These are phyloP conservation scores for Sideroxylon spinosum DNA, from an alignment of 179 eudicot genomes.

Conservation along the genomic window DNA sequence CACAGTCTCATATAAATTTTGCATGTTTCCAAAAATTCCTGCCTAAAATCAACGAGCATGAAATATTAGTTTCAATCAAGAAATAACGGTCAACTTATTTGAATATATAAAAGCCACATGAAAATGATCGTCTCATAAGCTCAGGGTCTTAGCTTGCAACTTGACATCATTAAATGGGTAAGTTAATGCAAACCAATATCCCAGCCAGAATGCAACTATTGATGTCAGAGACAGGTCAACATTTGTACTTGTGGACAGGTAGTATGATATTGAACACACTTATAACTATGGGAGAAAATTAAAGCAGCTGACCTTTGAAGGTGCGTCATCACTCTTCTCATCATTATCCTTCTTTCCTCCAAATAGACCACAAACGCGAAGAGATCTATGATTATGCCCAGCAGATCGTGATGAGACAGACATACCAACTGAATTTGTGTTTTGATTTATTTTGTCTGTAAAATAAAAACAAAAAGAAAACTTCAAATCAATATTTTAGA, in stretches of 20 bases:
- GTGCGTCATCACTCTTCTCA: slow-evolving; percentile 50
- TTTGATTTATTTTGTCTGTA: slow-evolving; percentile 19
- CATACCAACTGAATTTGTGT: slow-evolving; percentile 18
- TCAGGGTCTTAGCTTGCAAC: background rate
- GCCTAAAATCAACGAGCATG: slow-evolving; percentile 41
- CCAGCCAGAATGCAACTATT: background rate
- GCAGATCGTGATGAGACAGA: slow-evolving; percentile 18
- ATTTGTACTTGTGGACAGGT: background rate
- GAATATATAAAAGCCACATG: background rate
- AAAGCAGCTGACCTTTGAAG: slow-evolving; percentile 44
- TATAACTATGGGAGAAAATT: background rate
- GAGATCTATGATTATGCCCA: slow-evolving; percentile 15
- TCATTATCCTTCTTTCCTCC: slow-evolving; percentile 26
- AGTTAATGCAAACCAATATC: background rate
- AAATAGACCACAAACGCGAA: slow-evolving; percentile 20
- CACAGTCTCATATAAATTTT: slow-evolving; percentile 74
- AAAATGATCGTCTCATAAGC: background rate
- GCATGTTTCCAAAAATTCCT: slow-evolving; percentile 83
- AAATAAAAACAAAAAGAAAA: background rate
- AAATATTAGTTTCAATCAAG: background rate
- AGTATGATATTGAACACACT: background rate
- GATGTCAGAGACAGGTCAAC: background rate
- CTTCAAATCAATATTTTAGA: background rate
- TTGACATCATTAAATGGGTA: background rate
- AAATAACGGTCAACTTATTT: background rate